Base-by-base conservation (phyloP, 176 grass and related monocot genomes). In the Triticum dicoccoides region DNA sequence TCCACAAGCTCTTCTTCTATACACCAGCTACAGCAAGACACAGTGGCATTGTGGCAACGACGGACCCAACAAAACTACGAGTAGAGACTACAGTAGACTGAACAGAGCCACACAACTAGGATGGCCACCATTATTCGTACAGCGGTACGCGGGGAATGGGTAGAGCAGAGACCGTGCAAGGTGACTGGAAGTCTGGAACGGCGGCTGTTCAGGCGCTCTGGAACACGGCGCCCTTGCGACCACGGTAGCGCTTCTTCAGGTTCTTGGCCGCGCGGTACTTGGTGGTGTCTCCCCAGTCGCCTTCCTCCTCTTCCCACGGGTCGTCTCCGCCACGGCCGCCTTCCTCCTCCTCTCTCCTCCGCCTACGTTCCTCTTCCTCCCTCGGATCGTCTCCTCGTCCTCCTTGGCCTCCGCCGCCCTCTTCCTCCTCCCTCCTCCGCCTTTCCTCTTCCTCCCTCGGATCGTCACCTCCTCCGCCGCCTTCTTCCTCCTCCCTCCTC, bases 81-180 rank as follows among this genome's bases (percentile, higher is more conserved):
- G 27, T 10, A 41, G 8, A 41, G 39, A 10, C 9, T 42, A 35
- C 15, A 62, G 4, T 37, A 11, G 73, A 82, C 47, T 17, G 34
- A 54, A 18, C 14, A 52, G 7, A 76, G 8, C 73, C n/a, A 76
- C 73, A 32, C 44, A 8, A 51, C 25, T 7, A 69, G 2, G 25
- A n/a, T 73, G 11, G 58, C 15, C 27, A 5, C 47, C 39, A 37
- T 84, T 91, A 87, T 84, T 91, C 33, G 23, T 67, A 52, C 29
- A n/a, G 34, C 2, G 44, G 17, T 3, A 75, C 3, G 21, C 5
- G 9, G 1, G 11, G 45, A 20, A 23, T 9, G 1, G 23, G 35
- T 14, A 13, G 34, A 1, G 2, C 1, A 9, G 1, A 32, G 9
- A 9, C 20, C 20, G 23, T 35, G 41, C 23, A 44, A 66, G 21